Evolutionary conservation across 2,329 filamentous ascomycete genomes (phyloP), one percentile per base, ranked within the genome.

Genomic region (Epichloe glyceriae): DNA sequence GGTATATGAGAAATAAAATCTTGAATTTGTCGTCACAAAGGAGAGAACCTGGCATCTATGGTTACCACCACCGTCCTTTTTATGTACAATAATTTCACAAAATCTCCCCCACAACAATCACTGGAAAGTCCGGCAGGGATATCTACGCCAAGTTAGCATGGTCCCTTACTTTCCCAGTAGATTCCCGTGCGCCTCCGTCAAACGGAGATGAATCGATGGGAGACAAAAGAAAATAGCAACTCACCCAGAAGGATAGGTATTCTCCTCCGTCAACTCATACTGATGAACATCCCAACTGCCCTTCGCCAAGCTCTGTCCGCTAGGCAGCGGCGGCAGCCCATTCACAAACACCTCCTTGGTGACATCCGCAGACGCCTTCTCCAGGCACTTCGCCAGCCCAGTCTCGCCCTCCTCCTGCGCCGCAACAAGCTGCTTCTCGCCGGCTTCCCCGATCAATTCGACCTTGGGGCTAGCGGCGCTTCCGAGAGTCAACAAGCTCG

Each of bases 281-380:
- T 83, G 80, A 67, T 89, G 82, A 63, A 83, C 80, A 62, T 82
- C 75, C 72, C 80, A 80, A 54, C 73, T 65, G 42, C 75, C 75
- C 44, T 67, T 70, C 45, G 67, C 67, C 52, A 75, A 60, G 58
- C 73, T 79, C 67, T 82, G 70, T n/a, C 86, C 83, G 61, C 82
- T 82, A 15, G 91, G 93, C 62, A 86, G 70, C n/a, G 93, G 93
- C 52, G 93, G 93, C 68, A 98, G 68, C 1, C 91, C 90, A 60
- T 85, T 75, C 43, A 85, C 76, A 48, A 86, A 82, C 55, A 96
- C 67, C 51, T 90, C 79, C 57, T 69, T 66, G 46, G 62, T 63
- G 22, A 95, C 68, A 57, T 70, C 65, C 35, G 64, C 67, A 2
- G 60, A 63, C 49, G 60, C 64, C 50, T 69, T 71, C 72, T 86